phyloP scores from a whole-genome alignment of 768 basidiomycete genomes.

The Mycena rosella region DNA sequence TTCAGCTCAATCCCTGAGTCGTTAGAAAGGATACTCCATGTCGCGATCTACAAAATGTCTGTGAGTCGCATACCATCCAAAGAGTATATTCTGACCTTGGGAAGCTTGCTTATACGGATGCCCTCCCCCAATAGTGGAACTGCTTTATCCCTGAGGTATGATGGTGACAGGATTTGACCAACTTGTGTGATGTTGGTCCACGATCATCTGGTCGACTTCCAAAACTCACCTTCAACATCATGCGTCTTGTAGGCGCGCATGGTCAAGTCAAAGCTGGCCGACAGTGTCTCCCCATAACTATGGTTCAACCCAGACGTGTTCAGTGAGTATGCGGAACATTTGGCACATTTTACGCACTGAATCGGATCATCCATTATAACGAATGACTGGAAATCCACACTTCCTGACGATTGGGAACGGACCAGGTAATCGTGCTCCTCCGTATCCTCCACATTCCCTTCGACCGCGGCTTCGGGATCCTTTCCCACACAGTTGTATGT shows the following conservation, averaged over 20 bases:
- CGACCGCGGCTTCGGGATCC: neutral
- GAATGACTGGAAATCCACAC: slow-evolving; percentile 6
- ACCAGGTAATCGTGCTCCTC: neutral
- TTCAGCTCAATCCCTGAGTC: neutral
- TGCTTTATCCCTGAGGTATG: slow-evolving; percentile 1
- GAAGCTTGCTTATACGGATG: neutral
- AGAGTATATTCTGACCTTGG: neutral
- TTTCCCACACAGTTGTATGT: neutral
- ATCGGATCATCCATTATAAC: neutral
- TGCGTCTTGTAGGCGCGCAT: slow-evolving; percentile 4
- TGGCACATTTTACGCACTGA: neutral
- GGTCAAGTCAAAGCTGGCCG: slow-evolving; percentile 4
- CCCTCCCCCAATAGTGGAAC: neutral
- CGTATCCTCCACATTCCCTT: neutral
- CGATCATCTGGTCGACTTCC: neutral
- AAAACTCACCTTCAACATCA: slow-evolving; percentile 6
- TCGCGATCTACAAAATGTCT: neutral
- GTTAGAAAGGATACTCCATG: neutral
- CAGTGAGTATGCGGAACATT: neutral
- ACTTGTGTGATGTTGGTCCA: neutral
- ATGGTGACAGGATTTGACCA: neutral
- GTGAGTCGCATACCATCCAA: neutral
- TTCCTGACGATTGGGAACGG: neutral
- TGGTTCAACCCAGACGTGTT: neutral
- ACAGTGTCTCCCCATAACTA: neutral